Base-by-base conservation (phyloP, 177 flowering plant genomes). In the Vitis hybrid region DNA sequence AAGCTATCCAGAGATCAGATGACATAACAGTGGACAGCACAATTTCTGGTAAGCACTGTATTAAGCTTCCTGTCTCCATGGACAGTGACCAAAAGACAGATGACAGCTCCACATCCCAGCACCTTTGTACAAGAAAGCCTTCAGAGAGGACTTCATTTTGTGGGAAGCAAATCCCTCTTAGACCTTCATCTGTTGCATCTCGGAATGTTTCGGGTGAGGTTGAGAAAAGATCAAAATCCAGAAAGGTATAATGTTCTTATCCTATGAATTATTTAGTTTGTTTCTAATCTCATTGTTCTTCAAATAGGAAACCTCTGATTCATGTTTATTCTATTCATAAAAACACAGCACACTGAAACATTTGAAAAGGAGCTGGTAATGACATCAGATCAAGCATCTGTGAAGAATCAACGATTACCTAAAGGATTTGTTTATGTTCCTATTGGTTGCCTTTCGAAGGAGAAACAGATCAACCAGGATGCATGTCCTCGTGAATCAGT, bases 341-440 rank as follows among this genome's bases (percentile, higher is more conserved):
- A 50, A 61, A 21, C 52, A 73, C 86, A 91, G 93, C 85, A 81
- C 58, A 72, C 81, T 9, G 98, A 89, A 71, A 90, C 95, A 17
- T 88, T 92, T 74, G 90, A 85, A 70, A 94, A 91, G 67, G 97
- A 94, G 86, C 78, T 94, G 66, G 81, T 92, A 60, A 92, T 94
- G 97, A 94, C 97, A 19, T 87, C 94, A 32, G 97, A 91, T 77
- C 90, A 94, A 83, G 97, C 97, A 60, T 88, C 91, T 52, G 51
- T 92, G 86, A 90, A 85, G 82, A 94, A 94, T 75, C 88, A 78
- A 75, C 82, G 90, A 56, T 78, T 94, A 69, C 98, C 98, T 4
- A 94, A 90, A 79, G 97, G 97, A 58, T 92, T 81, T 79, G 84
- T 85, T 46, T 94, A 91, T 82, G 93, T 94, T 78, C 98, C 98